Base-by-base conservation (phyloP, 2,329 filamentous ascomycete genomes). In the Grosmannia huntii region DNA sequence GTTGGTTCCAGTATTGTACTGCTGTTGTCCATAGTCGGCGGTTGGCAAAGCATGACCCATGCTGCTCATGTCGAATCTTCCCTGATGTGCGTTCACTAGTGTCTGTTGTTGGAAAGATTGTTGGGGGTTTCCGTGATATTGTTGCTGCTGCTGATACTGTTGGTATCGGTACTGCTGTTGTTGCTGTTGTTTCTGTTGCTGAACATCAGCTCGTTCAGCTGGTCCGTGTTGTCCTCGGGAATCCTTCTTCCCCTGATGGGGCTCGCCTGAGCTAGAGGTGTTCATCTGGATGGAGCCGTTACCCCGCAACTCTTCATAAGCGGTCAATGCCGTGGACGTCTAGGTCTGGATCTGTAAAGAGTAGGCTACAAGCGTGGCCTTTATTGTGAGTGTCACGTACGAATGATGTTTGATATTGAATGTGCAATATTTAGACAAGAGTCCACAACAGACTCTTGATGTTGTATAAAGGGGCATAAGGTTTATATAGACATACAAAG, bases 1-100 rank as follows among this genome's bases (percentile, higher is more conserved):
- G 10, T 44, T 21, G 38, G 16, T 21, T 14, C 51, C 48, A 0
- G 59, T 14, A n/a, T 16, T 52, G 54, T 55, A 61, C 25, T 46
- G 55, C 21, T 49, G 36, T 19, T 49, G 56, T 25, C 57, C 33
- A 48, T 61, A 59, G 25, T 53, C 55, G 23, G 53, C 38, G 5
- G 49, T 50, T 23, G 57, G 57, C 19, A 59, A 49, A n/a, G 53
- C 16, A 7, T 58, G 52, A 2, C 33, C 52, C 38, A 61, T 59
- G 16, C 48, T 23, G 48, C 23, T 56, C 57, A 59, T 59, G 53
- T 59, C 53, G 53, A 56, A 61, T 1, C 23, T 28, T 6, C 36
- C 16, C n/a, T 38, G 46, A 16, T 36, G 38, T 3, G 14, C n/a
- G 21, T n/a, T 19, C 27, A 28, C 9, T 5, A 25, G 31, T 3